Percentiles rank a stretch among this genome's conserved stretches.
phyloP scores from a whole-genome alignment of 345 rosid genomes.

The Schrenkiella parvula region DNA sequence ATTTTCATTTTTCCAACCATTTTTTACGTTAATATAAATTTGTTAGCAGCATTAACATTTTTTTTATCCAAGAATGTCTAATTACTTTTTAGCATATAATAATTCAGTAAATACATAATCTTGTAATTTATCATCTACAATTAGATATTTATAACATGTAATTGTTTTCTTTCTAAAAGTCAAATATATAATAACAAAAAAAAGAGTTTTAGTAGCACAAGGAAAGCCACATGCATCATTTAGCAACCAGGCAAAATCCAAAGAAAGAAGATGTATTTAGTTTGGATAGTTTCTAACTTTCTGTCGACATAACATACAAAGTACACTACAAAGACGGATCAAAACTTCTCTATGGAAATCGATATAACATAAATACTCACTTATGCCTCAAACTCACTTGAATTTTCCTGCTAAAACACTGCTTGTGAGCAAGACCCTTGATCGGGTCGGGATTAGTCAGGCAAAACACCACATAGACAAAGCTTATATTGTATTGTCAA shows the following conservation, averaged over 20 bases:
- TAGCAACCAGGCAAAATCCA: constrained; percentile 15
- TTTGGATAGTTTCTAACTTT: constrained; percentile 1
- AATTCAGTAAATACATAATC: neutral
- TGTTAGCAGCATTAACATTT: no score
- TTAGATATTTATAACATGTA: neutral
- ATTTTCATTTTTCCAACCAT: neutral
- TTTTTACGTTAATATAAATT: no score
- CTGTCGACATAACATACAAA: constrained; percentile 1
- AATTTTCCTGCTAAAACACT: neutral
- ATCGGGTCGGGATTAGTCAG: neutral
- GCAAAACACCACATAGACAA: neutral
- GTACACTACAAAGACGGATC: constrained; percentile 5
- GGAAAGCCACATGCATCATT: constrained; percentile 26
- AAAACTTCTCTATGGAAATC: neutral
- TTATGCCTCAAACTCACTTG: neutral
- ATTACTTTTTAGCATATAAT: neutral
- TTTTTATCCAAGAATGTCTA: no score
- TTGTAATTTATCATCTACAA: neutral
- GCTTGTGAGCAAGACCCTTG: neutral
- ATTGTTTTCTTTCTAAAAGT: neutral
- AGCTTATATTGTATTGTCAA: neutral
- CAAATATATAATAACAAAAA: neutral
- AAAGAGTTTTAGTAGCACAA: constrained; percentile 19
- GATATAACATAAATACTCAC: neutral
- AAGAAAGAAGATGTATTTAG: constrained; percentile 10